phyloP scores from a whole-genome alignment of 768 basidiomycete species.

The Baorangia bicolor region DNA sequence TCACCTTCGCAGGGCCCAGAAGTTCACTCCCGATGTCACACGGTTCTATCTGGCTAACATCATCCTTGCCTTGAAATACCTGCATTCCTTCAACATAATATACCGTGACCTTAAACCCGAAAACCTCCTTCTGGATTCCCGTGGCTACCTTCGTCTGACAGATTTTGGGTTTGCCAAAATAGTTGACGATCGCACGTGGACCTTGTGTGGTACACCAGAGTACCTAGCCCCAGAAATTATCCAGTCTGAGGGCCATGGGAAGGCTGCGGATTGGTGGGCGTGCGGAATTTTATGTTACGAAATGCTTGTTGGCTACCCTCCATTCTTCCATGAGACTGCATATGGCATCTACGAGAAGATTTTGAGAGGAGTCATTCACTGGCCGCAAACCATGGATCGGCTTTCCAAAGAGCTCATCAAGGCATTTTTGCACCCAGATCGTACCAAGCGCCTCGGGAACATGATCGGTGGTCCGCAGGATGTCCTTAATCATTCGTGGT shows the following conservation, averaged over 20 bases:
- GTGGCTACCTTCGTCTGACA: conserved; percentile 91
- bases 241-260: conserved; percentile 95
- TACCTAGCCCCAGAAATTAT: conserved; percentile 99
- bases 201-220: conserved; percentile 93
- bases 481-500: conserved; percentile 91
- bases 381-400: conserved; percentile 88
- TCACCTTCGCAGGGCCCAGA: conserved; percentile 88
- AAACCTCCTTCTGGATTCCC: conserved; percentile 92
- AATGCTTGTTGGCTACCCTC: conserved; percentile 98
- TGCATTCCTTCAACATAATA: conserved; percentile 96
- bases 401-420: conserved; percentile 87
- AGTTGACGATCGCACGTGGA: conserved; percentile 97
- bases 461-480: conserved; percentile 91
- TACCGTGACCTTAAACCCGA: conserved; percentile 99
- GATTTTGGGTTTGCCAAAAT: conserved; percentile 99
- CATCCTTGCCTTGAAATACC: conserved; percentile 89
- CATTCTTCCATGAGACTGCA: conserved; percentile 97
- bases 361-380: conserved; percentile 80
- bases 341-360: conserved; percentile 99
- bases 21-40: conserved; percentile 96
- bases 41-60: conserved; percentile 97
- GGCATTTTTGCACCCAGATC: conserved; percentile 88
- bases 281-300: conserved; percentile 96
- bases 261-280: conserved; percentile 99
- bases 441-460: conserved; percentile 89